Evolutionary conservation across 2,329 filamentous ascomycete genomes (phyloP).

Genomic region (Pseudogymnoascus sp.): DNA sequence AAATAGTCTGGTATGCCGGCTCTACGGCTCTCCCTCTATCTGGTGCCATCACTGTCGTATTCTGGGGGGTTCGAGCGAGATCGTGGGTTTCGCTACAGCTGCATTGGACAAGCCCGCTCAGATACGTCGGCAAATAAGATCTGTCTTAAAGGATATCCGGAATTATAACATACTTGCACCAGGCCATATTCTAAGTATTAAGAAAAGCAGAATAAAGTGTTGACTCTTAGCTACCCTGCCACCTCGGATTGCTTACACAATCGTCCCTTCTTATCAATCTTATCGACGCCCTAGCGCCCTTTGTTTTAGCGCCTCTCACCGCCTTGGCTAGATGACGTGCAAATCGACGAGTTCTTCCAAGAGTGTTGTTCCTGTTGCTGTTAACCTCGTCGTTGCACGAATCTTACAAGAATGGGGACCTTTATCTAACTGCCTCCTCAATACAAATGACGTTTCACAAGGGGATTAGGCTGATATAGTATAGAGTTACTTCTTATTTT

Average conservation of each 20-base stretch:
- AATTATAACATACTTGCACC: neutral
- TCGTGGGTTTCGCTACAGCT: neutral
- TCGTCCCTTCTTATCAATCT: neutral
- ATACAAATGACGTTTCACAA: neutral
- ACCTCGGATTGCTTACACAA: neutral
- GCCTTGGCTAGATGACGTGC: constrained; percentile 1
- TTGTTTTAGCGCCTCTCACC: neutral
- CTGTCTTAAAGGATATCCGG: neutral
- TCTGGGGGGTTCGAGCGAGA: neutral
- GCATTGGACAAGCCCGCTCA: neutral
- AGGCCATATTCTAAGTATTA: neutral
- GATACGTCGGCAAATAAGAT: neutral
- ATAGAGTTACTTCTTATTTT: neutral
- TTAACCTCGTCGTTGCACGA: neutral
- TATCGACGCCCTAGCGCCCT: neutral
- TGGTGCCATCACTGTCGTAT: constrained; percentile 4
- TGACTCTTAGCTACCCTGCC: neutral
- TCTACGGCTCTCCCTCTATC: constrained; percentile 4
- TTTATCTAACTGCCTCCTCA: neutral
- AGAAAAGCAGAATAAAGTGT: neutral
- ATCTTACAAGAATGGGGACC: neutral
- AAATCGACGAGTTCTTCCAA: neutral
- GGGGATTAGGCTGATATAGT: neutral
- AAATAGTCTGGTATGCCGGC: constrained; percentile 11
- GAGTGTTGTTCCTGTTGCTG: neutral